A percentile compares a stretch with the other conserved stretches of the same genome.
Conservation (phyloP, 2,329 filamentous ascomycete species). For the Ophiocordyceps unilateralis region DNA sequence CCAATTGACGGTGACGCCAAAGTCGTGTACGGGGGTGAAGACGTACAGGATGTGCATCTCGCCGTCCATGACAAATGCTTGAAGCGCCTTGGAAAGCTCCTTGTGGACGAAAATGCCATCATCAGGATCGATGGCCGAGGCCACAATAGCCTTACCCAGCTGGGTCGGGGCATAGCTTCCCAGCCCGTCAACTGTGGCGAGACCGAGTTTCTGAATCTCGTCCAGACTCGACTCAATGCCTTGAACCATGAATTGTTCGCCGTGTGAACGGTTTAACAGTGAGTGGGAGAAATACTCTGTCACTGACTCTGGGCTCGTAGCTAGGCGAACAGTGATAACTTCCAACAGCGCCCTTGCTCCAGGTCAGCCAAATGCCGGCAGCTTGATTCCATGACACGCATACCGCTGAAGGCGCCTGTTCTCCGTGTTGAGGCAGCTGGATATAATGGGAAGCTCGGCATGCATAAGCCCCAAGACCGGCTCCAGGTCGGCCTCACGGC, state of each 20-base stretch:
- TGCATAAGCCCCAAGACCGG: slow-evolving; percentile 54
- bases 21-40: slow-evolving; percentile 54
- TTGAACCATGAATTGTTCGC: slow-evolving; percentile 27
- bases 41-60: slow-evolving; percentile 68
- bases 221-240: slow-evolving; percentile 42
- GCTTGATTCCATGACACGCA: background rate
- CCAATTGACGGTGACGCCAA: slow-evolving; percentile 47
- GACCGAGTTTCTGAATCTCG: slow-evolving; percentile 35
- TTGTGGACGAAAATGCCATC: slow-evolving; percentile 58
- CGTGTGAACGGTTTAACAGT: slow-evolving; percentile 41
- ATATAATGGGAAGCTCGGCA: slow-evolving; percentile 51
- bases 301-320: slow-evolving; percentile 45
- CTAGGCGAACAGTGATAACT: slow-evolving; percentile 49
- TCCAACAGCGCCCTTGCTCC: slow-evolving; percentile 47
- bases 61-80: slow-evolving; percentile 63
- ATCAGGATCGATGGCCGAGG: slow-evolving; percentile 55
- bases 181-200: slow-evolving; percentile 32
- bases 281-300: slow-evolving; percentile 53
- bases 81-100: slow-evolving; percentile 49
- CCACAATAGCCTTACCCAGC: slow-evolving; percentile 53
- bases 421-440: slow-evolving; percentile 50
- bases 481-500: slow-evolving; percentile 49
- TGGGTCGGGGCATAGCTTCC: slow-evolving; percentile 42
- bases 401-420: slow-evolving; percentile 51
- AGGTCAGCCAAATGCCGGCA: background rate